A percentile compares a stretch with the other conserved stretches of the same genome.
Evolutionary conservation across 768 basidiomycete species (phyloP).

Genomic region (Kwoniella dejecticola): DNA sequence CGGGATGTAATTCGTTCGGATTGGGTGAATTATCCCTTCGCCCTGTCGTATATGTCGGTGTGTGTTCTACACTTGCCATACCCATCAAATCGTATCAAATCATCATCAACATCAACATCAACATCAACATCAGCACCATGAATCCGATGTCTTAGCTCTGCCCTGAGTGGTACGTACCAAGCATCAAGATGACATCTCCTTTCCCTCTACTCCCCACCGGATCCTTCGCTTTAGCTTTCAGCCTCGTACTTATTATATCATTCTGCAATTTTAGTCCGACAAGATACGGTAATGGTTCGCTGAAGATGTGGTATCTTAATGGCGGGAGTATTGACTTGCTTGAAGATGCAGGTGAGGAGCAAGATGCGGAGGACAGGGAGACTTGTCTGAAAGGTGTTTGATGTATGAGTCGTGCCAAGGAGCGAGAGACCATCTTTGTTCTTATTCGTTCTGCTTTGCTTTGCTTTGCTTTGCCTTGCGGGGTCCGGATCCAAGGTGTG

Average conservation of each 20-base stretch:
- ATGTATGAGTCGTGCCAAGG: not conserved
- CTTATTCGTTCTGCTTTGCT: not conserved
- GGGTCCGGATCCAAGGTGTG: too few species aligned
- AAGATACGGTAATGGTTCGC: constrained; percentile 73
- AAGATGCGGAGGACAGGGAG: constrained; percentile 8
- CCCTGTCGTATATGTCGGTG: constrained; percentile 94
- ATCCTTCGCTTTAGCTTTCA: constrained; percentile 31
- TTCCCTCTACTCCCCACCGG: constrained; percentile 29
- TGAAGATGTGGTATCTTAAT: constrained; percentile 69
- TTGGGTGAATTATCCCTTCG: constrained; percentile 66
- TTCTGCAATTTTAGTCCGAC: constrained; percentile 56
- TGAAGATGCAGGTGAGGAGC: not conserved
- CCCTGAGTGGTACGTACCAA: constrained; percentile 41
- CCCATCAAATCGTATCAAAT: too few species aligned
- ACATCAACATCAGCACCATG: not conserved
- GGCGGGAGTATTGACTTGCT: constrained; percentile 24
- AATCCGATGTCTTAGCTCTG: not conserved
- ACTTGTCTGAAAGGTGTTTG: not conserved
- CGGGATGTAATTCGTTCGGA: constrained; percentile 62
- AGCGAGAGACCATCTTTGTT: constrained; percentile 4
- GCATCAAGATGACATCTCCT: constrained; percentile 52
- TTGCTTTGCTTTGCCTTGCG: not conserved
- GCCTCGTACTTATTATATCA: constrained; percentile 44
- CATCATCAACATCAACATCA: too few species aligned
- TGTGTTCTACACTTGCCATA: constrained; percentile 75